Evolutionary conservation across 2,329 filamentous ascomycete species (phyloP).

Genomic region (Huntiella savannae): DNA sequence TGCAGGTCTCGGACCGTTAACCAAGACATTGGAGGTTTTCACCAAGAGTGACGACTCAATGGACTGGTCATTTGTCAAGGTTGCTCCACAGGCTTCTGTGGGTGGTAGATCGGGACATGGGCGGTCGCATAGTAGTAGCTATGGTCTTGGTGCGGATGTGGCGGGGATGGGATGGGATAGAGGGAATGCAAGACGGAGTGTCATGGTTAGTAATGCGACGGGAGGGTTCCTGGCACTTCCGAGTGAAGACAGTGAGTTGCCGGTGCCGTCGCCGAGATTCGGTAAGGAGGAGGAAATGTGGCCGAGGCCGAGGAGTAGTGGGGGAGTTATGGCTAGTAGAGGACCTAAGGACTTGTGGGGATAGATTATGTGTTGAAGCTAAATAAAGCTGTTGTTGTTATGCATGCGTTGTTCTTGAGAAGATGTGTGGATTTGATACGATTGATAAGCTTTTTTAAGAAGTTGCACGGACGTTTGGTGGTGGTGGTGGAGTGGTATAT

Average conservation of each 20-base stretch:
- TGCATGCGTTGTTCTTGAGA: too few relatives aligned
- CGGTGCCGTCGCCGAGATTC: conserved; percentile 11
- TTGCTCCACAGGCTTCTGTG: conserved; percentile 19
- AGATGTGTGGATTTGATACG: too few relatives aligned
- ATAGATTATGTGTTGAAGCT: conserved; percentile 12
- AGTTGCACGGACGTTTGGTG: too few relatives aligned
- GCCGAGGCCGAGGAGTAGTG: conserved; percentile 26
- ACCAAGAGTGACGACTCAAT: conserved; percentile 39
- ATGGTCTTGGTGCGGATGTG: conserved; percentile 35
- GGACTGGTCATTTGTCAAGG: conserved; percentile 38
- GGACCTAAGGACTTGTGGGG: conserved; percentile 26
- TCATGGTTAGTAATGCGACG: conserved; percentile 29
- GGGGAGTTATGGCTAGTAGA: conserved; percentile 19
- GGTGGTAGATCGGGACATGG: conserved; percentile 8
- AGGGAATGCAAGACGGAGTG: conserved; percentile 32
- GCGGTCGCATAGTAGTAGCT: conserved; percentile 32
- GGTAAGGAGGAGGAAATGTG: conserved; percentile 20
- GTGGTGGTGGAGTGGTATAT: too few relatives aligned
- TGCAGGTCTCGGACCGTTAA: conserved; percentile 23
- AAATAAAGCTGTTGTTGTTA: too few relatives aligned
- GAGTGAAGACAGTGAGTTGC: conserved; percentile 13
- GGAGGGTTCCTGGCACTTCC: conserved; percentile 36
- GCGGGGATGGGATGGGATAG: conserved; percentile 29
- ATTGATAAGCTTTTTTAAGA: too few relatives aligned
- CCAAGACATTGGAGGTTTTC: conserved; percentile 38